Evolutionary conservation across 257 asterid genomes (phyloP), one percentile per base, ranked within the genome.

Genomic region (Nicotiana attenuata): DNA sequence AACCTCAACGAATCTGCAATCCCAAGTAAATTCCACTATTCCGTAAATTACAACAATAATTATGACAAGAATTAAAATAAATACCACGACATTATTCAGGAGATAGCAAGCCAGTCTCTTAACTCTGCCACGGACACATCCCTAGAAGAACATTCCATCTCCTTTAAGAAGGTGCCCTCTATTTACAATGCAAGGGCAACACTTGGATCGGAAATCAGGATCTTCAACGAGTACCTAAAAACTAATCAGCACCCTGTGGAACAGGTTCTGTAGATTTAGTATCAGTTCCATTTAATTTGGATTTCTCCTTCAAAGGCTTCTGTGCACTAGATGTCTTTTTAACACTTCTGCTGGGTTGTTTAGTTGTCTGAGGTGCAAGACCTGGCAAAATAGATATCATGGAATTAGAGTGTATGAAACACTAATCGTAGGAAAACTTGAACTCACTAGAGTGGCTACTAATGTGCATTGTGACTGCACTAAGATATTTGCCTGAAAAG

Each of bases 271-370:
- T 81, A 69, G 90, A 79, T 82, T 89, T 87, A 13, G 80, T 81
- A 81, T 82, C 92, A 81, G 73, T 78, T 55, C 86, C 90, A 35
- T 87, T 87, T 78, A 31, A 31, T 78, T 84, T 88, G 53, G 82
- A 65, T 83, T 79, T 91, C 71, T 90, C 92, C 88, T 91, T 89
- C 69, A 68, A 82, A 15, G 87, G 87, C 85, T 87, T 91, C 28
- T 84, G 84, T 45, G 84, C 82, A 75, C 83, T 81, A 66, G 91
- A 86, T 26, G 95, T 87, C 83, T 76, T 91, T 89, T 86, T 90
- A 55, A 88, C 81, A 5, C 83, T 81, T 89, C 66, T 87, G 78
- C 82, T 82, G 73, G 89, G 85, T 83, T 86, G 88, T 82, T 84
- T 84, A 31, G 85, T 87, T 79, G 87, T 84, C 83, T 86, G 96